Percentiles rank a stretch among this genome's conserved stretches.
phyloP scores from a whole-genome alignment of 2,329 filamentous ascomycete genomes.

The Colletotrichum destructivum region DNA sequence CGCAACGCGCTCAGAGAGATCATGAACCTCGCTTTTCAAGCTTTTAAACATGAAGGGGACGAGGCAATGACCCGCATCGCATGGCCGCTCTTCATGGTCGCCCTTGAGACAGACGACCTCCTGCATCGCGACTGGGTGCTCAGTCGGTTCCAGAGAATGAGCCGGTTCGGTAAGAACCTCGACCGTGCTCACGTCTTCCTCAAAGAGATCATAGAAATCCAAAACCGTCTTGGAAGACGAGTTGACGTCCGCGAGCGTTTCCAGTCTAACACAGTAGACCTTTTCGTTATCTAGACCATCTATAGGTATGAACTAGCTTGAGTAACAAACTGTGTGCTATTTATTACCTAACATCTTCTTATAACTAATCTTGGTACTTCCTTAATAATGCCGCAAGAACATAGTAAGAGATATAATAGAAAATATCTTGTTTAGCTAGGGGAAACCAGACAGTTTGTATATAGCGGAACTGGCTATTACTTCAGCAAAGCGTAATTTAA shows the following conservation, averaged over 20 bases:
- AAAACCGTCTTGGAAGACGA: slow-evolving; percentile 36
- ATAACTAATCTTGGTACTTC: no score
- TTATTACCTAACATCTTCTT: no score
- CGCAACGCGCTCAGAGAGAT: slow-evolving; percentile 43
- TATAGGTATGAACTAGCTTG: no score
- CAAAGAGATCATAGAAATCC: slow-evolving; percentile 45
- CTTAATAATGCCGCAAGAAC: no score
- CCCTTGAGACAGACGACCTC: slow-evolving; percentile 52
- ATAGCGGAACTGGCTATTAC: no score
- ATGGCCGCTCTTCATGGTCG: slow-evolving; percentile 54
- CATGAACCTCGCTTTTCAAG: slow-evolving; percentile 52
- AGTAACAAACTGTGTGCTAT: no score
- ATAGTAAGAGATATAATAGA: no score
- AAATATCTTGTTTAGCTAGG: no score
- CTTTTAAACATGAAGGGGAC: slow-evolving; percentile 51
- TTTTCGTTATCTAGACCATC: slow-evolving; percentile 43
- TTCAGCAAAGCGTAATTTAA: no score
- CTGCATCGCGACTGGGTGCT: slow-evolving; percentile 54
- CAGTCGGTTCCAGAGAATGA: slow-evolving; percentile 49
- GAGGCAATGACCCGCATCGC: slow-evolving; percentile 51
- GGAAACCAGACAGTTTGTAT: no score
- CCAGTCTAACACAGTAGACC: slow-evolving; percentile 37
- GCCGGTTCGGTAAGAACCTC: slow-evolving; percentile 51
- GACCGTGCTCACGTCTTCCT: slow-evolving; percentile 50
- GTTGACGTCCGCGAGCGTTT: slow-evolving; percentile 44